Evolutionary conservation across 2,329 filamentous ascomycete genomes (phyloP), one percentile per base, ranked within the genome.

Genomic region (Phialocephala subalpina): DNA sequence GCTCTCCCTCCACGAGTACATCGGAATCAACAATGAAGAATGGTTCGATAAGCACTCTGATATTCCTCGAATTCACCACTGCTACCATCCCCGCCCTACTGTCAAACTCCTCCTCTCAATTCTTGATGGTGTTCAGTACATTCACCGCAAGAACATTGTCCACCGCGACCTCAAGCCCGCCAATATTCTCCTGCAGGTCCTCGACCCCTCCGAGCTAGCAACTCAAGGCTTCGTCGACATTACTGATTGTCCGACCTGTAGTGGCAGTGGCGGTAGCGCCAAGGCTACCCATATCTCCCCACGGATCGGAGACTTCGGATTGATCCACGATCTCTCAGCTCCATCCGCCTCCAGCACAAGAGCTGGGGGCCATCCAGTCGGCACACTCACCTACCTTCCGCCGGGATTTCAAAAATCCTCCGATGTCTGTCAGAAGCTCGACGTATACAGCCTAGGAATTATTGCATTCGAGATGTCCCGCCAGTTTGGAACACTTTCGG

Each of bases 161-260:
- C 89, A 92, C 71, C 85, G 89, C 11, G 89, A 92, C 72, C 80
- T 92, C 25, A 92, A 92, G 72, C 89, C 89, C 0, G 86, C 85
- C 2, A 92, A 92, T 69, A 86, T 92, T 33, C 90, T 92, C 75
- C 78, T 92, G 0, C 85, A 84, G 2, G 74, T 82, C n/a, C 76
- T 80, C 20, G 76, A 72, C 3, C 73, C 76, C 1, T 68, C 27
- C 69, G 71, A 73, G 73, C 53, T 78, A 58, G 59, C 67, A 40
- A 64, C 79, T 0, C 76, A 81, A 3, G 82, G 84, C 20, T 82
- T 79, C 22, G 78, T 84, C n/a, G 77, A 84, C 52, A 72, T 84
- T 1, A 77, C 79, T 14, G 65, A 66, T 11, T 76, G 73, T 35
- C 29, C 72, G 11, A 70, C 79, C 1, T 90, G 87, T 70, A 73